A percentile compares a stretch with the other conserved stretches of the same genome.
Evolutionary conservation across 371 early-diverging fungal species (phyloP).

Genomic region (Apophysomyces elegans): DNA sequence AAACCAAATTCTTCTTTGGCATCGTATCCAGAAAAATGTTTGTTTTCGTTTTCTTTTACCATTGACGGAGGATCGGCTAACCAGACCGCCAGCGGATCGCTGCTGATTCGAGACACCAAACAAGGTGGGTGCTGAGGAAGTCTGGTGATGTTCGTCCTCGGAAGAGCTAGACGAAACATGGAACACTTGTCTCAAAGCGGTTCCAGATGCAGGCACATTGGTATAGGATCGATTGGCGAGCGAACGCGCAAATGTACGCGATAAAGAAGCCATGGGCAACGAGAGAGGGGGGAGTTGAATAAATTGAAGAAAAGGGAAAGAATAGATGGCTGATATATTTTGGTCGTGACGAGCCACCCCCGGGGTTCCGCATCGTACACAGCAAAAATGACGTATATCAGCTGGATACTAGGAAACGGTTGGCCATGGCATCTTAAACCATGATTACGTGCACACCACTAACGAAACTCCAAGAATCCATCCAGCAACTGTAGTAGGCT

Average conservation of each 20-base stretch:
- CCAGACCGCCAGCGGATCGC: slow-evolving; percentile 38
- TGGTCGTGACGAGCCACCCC: too few relatives aligned
- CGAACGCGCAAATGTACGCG: slow-evolving; percentile 53
- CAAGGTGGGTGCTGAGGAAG: slow-evolving; percentile 23
- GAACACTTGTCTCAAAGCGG: slow-evolving; percentile 48
- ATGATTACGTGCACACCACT: too few relatives aligned
- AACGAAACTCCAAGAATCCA: too few relatives aligned
- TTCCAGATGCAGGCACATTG: slow-evolving; percentile 50
- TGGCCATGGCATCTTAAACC: too few relatives aligned
- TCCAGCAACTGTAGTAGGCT: too few relatives aligned
- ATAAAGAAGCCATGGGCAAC: slow-evolving; percentile 47
- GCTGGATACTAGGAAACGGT: too few relatives aligned
- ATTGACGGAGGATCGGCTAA: slow-evolving; percentile 39
- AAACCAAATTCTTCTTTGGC: background rate
- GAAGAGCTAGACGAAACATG: slow-evolving; percentile 31
- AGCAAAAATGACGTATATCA: too few relatives aligned
- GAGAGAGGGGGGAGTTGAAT: slow-evolving; percentile 25
- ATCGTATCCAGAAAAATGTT: background rate
- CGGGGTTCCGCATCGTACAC: too few relatives aligned
- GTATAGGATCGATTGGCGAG: slow-evolving; percentile 51
- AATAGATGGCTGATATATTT: background rate
- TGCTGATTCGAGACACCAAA: slow-evolving; percentile 40
- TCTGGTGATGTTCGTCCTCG: slow-evolving; percentile 47
- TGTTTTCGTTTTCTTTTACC: slow-evolving; percentile 22
- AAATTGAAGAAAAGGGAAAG: background rate